Base-by-base conservation (phyloP, 192 early-diverging fungal genomes). In the Mortierella antarctica region DNA sequence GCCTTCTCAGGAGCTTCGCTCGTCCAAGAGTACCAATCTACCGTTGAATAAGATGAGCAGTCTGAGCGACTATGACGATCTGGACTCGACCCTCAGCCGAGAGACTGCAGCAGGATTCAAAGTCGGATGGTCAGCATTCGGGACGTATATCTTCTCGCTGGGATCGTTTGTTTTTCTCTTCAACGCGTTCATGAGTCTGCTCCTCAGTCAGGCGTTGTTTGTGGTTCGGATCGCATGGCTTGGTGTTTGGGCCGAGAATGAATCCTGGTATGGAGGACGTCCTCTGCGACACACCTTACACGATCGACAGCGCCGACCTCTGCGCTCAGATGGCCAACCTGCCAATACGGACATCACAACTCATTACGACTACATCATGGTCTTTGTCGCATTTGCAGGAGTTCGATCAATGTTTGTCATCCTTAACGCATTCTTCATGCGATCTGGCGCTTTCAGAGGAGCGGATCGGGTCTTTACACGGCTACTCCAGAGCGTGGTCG, bases 31-130 rank as follows among this genome's bases (percentile, higher is more conserved):
- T 52, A 67, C 63, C 5, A 80, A 72, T 31, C 17, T 80, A 20
- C 77, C 77, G 17, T 53, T 80, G 31, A 80, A 80, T 49, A 80
- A 72, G 47, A 71, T 80, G 64, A 80, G 77, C 39, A 80, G 47
- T 20, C 45, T 80, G 13, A 80, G 56, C 23, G 77, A 80, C 31
- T 71, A 68, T 72, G 77, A 80, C 39, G 77, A 80, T 68, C 65
- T 80, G 53, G 77, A 80, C 40, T 80, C 77, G 17, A 80, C 77
- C 4, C 21, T 80, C 59, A 80, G 77, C 47, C 63, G 77, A 39
- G 77, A 80, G 41, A 80, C 77, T 63, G 77, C 77, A 4, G 77
- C 77, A 6, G 70, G 77, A 14, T 67, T 80, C 41, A 72, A 62
- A 39, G 65, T 80, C 42, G 77, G 77, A 2, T 80, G 77, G 77